Evolutionary conservation across 129 eudicot species (phyloP).

Genomic region (Pulicaria dysenterica): DNA sequence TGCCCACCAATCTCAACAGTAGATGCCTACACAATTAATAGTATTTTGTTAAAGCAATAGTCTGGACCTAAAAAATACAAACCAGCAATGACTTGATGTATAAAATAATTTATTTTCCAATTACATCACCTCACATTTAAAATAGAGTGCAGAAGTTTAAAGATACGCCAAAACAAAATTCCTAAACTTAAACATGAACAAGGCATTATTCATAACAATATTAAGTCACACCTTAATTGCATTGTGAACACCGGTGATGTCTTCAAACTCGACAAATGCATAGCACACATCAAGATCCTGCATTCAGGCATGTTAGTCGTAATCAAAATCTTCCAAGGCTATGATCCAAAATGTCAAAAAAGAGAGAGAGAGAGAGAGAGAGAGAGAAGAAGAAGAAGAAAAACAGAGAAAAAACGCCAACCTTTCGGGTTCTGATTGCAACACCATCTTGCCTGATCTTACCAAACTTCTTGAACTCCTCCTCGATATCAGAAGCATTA

Average conservation of each 20-base stretch:
- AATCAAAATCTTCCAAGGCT: constrained; percentile 15
- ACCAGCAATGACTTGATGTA: not conserved
- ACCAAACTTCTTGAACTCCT: constrained; percentile 85
- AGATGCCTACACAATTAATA: constrained; percentile 56
- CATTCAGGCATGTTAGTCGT: constrained; percentile 18
- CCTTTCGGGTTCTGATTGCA: constrained; percentile 95
- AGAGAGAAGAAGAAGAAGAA: too few species aligned
- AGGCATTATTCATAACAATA: not conserved
- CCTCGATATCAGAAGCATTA: constrained; percentile 76
- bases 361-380: too few species aligned
- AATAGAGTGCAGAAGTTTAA: not conserved
- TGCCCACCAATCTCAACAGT: constrained; percentile 72
- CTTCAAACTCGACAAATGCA: constrained; percentile 96
- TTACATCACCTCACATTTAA: not conserved
- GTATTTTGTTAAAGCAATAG: not conserved
- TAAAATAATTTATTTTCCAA: constrained; percentile 7
- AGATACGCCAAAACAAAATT: not conserved
- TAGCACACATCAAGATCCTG: constrained; percentile 95
- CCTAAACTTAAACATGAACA: not conserved
- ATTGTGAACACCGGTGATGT: constrained; percentile 73
- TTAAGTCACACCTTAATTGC: constrained; percentile 74
- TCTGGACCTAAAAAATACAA: not conserved
- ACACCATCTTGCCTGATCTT: constrained; percentile 79
- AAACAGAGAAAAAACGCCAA: not conserved
- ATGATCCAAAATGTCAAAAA: constrained; percentile 1